Conservation (phyloP, 2,329 filamentous ascomycete genomes). For the Fusarium pseudocircinatum region DNA sequence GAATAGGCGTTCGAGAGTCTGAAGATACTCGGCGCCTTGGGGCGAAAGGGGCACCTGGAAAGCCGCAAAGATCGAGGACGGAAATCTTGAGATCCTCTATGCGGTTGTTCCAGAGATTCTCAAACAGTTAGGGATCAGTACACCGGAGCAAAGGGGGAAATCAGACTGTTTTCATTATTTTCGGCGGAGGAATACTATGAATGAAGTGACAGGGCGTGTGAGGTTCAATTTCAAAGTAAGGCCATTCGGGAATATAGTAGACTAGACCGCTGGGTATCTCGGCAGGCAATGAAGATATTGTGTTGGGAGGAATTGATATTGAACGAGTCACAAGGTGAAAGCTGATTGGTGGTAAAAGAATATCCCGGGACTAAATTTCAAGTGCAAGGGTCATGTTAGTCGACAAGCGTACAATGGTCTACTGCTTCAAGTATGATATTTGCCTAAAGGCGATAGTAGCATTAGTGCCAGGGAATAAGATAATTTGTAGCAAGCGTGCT, state of each 20-base stretch:
- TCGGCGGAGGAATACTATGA: slow-evolving; percentile 50
- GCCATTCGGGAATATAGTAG: neutral
- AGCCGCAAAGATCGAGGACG: slow-evolving; percentile 60
- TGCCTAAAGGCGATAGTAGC: slow-evolving; percentile 11
- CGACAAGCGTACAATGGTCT: neutral
- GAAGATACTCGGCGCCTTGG: slow-evolving; percentile 50
- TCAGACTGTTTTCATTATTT: slow-evolving; percentile 48
- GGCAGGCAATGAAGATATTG: neutral
- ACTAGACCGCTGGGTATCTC: neutral
- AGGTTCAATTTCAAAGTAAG: slow-evolving; percentile 30
- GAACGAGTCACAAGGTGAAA: neutral
- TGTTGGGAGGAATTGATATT: neutral
- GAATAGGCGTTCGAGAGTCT: slow-evolving; percentile 53
- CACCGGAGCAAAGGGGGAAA: slow-evolving; percentile 40
- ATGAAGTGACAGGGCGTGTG: slow-evolving; percentile 48
- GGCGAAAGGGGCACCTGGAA: slow-evolving; percentile 51
- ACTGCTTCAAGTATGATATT: neutral
- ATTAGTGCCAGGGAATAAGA: neutral
- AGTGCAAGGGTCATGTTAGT: neutral
- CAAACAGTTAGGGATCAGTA: slow-evolving; percentile 53
- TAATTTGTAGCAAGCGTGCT: neutral
- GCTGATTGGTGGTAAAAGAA: slow-evolving; percentile 15
- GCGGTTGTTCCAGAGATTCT: slow-evolving; percentile 56
- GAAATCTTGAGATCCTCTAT: slow-evolving; percentile 55
- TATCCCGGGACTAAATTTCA: neutral